Conservation (phyloP, 805 yeast genomes). For the Nakazawaea ambrosiae region DNA sequence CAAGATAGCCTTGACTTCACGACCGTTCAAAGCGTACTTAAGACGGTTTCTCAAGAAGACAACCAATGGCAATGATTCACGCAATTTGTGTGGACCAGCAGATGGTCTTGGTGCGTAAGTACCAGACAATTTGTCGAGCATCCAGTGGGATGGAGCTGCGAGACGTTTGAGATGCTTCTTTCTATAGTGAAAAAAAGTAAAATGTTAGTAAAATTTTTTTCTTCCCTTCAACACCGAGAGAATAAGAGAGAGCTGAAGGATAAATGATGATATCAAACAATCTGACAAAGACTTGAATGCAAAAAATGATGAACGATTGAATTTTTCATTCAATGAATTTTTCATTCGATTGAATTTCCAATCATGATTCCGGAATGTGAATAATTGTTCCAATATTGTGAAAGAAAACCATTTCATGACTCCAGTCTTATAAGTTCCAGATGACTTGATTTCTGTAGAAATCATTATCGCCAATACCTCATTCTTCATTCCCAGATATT, state of each 20-base stretch:
- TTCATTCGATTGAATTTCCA: too few species aligned
- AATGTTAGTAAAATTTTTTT: conserved; percentile 6
- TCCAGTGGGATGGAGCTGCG: conserved; percentile 99
- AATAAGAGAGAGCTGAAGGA: too few species aligned
- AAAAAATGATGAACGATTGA: too few species aligned
- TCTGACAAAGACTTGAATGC: too few species aligned
- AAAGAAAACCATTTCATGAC: too few species aligned
- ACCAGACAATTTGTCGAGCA: conserved; percentile 99
- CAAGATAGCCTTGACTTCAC: conserved; percentile 96
- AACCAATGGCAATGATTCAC: conserved; percentile 96
- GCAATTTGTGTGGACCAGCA: conserved; percentile 98
- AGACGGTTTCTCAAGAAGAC: conserved; percentile 97
- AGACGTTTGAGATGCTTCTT: conserved; percentile 99
- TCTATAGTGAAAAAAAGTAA: too few species aligned
- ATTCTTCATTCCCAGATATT: not conserved
- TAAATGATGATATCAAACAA: too few species aligned
- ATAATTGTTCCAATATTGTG: too few species aligned
- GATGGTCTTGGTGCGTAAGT: conserved; percentile 99
- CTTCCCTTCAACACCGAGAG: too few species aligned
- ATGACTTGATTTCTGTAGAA: not conserved
- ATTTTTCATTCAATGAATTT: too few species aligned
- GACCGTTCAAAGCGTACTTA: conserved; percentile 98
- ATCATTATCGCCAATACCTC: not conserved
- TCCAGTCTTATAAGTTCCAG: too few species aligned
- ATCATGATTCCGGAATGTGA: too few species aligned